Evolutionary conservation across 192 early-diverging fungal species (phyloP), one percentile per base, ranked within the genome.

Genomic region (Coemansia sp.): DNA sequence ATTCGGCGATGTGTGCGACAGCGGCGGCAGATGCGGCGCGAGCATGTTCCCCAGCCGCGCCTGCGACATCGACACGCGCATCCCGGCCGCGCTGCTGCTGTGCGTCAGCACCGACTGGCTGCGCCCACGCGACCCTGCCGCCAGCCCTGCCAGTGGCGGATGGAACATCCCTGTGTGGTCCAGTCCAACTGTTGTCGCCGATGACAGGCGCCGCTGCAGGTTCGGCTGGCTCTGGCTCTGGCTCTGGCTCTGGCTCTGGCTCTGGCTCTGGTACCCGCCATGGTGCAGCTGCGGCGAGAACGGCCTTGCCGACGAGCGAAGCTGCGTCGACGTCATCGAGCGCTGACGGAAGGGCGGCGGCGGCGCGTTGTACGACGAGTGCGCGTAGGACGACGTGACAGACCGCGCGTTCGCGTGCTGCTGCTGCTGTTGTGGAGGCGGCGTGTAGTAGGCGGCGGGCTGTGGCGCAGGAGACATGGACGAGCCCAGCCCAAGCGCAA

Each of bases 1-100:
- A 5, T 27, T 45, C 25, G 59, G 25, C 31, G 44, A 34, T 3
- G 55, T 36, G 42, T 61, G 67, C 20, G 60, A 20, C 19, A 50
- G 28, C 61, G 59, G 36, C 50, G 61, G 55, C 50, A 72, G 15
- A 50, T 71, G 64, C 55, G 68, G 75, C 13, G 69, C 57, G 17
- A 71, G 54, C n/a, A 68, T 65, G 45, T 77, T 77, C 15, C 68
- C 68, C 2, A 66, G 72, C 61, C 57, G 61, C 54, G 68, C 52
- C 68, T 72, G 69, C 34, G 65, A 50, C 62, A 71, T 62, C 23
- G 45, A 64, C 40, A 78, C 68, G 17, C 68, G 65, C 59, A 71
- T 44, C 9, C 75, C 65, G 8, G 68, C 62, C 62, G 61, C 38
- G 48, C 65, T 72, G 48, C 65, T 72, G 30, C 53, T 55, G 44